Percentiles rank a stretch among this genome's conserved stretches.
Evolutionary conservation across 495 filamentous ascomycete genomes (phyloP).

Genomic region (Xylaria telfairii): DNA sequence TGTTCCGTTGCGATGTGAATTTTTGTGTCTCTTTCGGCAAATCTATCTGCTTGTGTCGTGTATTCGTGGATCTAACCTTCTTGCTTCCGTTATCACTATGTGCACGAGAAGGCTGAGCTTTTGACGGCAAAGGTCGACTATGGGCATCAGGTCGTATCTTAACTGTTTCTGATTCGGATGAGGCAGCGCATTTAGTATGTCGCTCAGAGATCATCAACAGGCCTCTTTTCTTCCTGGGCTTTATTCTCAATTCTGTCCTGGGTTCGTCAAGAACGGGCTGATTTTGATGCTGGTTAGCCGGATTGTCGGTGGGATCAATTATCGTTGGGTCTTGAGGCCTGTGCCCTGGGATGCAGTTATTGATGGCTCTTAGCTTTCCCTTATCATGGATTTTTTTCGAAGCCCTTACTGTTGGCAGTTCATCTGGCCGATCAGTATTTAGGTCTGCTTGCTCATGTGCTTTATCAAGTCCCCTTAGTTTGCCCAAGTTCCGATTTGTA

Average conservation of each 20-base stretch:
- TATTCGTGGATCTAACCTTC: not conserved
- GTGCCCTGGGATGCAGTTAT: not conserved
- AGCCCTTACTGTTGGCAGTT: not conserved
- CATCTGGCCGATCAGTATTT: not conserved
- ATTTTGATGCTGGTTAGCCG: not conserved
- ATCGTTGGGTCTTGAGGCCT: not conserved
- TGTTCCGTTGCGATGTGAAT: not conserved
- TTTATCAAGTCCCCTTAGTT: not conserved
- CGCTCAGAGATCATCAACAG: slow-evolving; percentile 44
- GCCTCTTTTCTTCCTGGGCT: slow-evolving; percentile 49
- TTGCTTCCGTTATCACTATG: not conserved
- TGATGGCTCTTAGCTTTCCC: not conserved
- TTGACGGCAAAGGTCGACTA: not conserved
- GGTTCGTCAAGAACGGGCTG: slow-evolving; percentile 30
- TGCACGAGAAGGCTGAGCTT: not conserved
- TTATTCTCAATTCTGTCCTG: slow-evolving; percentile 49
- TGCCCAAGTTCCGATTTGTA: not conserved
- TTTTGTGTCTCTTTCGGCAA: not conserved
- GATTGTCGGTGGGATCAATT: slow-evolving; percentile 16
- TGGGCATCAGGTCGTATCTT: not conserved
- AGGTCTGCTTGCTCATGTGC: not conserved
- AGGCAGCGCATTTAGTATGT: not conserved
- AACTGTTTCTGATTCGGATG: not conserved
- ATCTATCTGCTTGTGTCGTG: not conserved
- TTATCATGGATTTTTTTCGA: not conserved